Percentiles rank a stretch among this genome's conserved stretches.
phyloP scores from a whole-genome alignment of 2,329 filamentous ascomycete genomes.

The Pseudogymnoascus sp. region DNA sequence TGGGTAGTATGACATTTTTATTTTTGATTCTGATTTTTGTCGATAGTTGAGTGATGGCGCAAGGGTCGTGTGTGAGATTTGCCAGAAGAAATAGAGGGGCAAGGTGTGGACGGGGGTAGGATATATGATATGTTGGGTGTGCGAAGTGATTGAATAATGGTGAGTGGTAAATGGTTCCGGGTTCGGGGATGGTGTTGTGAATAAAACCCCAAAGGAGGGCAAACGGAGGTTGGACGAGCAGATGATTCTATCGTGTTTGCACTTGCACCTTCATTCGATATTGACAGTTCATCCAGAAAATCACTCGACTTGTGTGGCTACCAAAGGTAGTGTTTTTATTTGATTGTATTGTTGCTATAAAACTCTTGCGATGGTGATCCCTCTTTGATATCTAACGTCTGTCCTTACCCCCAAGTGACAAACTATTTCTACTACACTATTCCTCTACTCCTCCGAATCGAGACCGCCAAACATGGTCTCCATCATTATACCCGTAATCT shows the following conservation, averaged over 20 bases:
- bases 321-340: constrained; percentile 4
- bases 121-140: not conserved
- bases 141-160: not conserved
- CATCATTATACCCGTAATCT: constrained; percentile 40
- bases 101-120: too few relatives aligned
- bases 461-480: constrained; percentile 21
- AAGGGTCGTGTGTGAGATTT: not conserved
- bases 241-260: not conserved
- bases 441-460: constrained; percentile 2
- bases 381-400: constrained; percentile 6
- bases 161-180: not conserved
- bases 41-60: not conserved
- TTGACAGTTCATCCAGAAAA: not conserved
- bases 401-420: constrained; percentile 5
- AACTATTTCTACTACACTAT: constrained; percentile 1
- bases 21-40: not conserved
- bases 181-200: not conserved
- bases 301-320: not conserved
- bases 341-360: constrained; percentile 3
- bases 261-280: not conserved
- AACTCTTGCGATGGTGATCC: not conserved
- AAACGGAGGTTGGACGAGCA: not conserved
- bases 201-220: not conserved
- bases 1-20: not conserved
- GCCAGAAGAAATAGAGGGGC: not conserved